These are phyloP conservation scores for Colletotrichum siamense DNA, from an alignment of 2,329 filamentous ascomycete genomes.

Conservation along the genomic window DNA sequence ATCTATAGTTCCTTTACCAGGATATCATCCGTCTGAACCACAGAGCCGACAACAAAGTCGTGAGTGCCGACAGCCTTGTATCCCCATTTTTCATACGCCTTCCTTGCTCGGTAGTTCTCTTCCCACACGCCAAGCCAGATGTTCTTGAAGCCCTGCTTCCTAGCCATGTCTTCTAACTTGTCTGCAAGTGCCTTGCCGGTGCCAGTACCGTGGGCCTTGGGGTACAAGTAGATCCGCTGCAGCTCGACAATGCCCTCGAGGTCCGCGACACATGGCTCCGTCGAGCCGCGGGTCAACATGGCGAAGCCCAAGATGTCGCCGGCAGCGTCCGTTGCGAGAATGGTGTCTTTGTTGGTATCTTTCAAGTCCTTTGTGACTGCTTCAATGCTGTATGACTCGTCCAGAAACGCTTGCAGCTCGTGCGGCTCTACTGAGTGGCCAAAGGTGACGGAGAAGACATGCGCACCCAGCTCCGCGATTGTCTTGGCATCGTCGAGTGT, in stretches of 20 bases:
- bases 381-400: slow-evolving; percentile 39
- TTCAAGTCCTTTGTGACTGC: slow-evolving; percentile 31
- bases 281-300: slow-evolving; percentile 39
- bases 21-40: slow-evolving; percentile 48
- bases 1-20: slow-evolving; percentile 37
- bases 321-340: slow-evolving; percentile 25
- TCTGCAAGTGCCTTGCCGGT: slow-evolving; percentile 39
- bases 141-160: slow-evolving; percentile 38
- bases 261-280: slow-evolving; percentile 41
- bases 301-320: slow-evolving; percentile 43
- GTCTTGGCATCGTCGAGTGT: slow-evolving; percentile 27
- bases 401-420: slow-evolving; percentile 42
- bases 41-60: slow-evolving; percentile 44
- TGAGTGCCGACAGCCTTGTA: slow-evolving; percentile 44
- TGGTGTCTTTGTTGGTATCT: slow-evolving; percentile 28
- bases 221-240: slow-evolving; percentile 47
- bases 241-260: slow-evolving; percentile 40
- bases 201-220: slow-evolving; percentile 39
- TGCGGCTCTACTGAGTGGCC: slow-evolving; percentile 43
- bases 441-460: slow-evolving; percentile 44
- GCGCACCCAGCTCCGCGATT: slow-evolving; percentile 38
- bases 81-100: slow-evolving; percentile 45
- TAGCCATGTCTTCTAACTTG: slow-evolving; percentile 36
- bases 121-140: slow-evolving; percentile 56
- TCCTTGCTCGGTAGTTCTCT: slow-evolving; percentile 43